Evolutionary conservation across 371 early-diverging fungal genomes (phyloP).

Genomic region (Apophysomyces ossiformis): DNA sequence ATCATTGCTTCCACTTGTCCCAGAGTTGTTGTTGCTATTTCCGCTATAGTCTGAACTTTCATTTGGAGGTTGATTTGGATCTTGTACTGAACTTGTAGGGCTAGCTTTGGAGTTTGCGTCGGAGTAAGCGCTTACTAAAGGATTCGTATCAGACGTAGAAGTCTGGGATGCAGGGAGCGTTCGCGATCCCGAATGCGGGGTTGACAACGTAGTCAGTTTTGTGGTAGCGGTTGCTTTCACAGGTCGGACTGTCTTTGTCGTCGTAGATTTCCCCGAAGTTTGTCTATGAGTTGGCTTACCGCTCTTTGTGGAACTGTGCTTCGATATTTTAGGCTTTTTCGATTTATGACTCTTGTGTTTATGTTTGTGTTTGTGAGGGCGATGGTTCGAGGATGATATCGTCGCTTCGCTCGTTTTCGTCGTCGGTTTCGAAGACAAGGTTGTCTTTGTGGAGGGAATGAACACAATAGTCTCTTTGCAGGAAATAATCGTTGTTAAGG

Average conservation of each 20-base stretch:
- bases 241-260: neutral
- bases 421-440: slow-evolving; percentile 7
- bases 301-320: neutral
- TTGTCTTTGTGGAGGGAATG: slow-evolving; percentile 26
- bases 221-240: neutral
- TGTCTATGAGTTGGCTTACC: too few relatives aligned
- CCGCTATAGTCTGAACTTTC: too few relatives aligned
- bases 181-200: slow-evolving; percentile 12
- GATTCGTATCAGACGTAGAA: neutral
- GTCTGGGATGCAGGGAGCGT: neutral
- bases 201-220: neutral
- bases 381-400: neutral
- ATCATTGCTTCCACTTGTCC: neutral
- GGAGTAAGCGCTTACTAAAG: neutral
- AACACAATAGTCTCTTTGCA: slow-evolving; percentile 27
- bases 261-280: too few relatives aligned
- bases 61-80: neutral
- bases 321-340: neutral
- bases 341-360: neutral
- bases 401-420: neutral
- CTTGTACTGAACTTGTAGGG: neutral
- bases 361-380: neutral
- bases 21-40: neutral
- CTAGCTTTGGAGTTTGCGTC: neutral
- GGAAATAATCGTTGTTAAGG: slow-evolving; percentile 5